Evolutionary conservation across 306 rosid species (phyloP).

Genomic region (Vigna nakashimae): DNA sequence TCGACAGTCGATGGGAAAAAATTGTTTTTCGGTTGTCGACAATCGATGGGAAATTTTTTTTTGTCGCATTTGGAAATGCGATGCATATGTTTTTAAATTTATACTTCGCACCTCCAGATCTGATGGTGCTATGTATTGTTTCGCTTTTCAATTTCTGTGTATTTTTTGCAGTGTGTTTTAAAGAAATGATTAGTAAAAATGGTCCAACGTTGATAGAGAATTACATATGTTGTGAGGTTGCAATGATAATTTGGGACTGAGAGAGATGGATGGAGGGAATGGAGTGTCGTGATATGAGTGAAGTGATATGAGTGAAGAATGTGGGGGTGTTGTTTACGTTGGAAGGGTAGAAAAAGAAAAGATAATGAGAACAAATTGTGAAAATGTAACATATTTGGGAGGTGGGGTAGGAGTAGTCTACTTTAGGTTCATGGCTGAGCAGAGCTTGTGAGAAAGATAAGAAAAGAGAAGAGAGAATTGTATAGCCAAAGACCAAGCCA

Average conservation of each 20-base stretch:
- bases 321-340: background rate
- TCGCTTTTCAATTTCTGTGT: too few species aligned
- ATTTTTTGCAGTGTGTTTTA: background rate
- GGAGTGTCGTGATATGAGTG: constrained; percentile 24
- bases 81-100: too few species aligned
- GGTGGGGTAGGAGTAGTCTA: constrained; percentile 40
- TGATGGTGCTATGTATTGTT: too few species aligned
- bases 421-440: constrained; percentile 29
- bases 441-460: background rate
- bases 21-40: too few species aligned
- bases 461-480: too few species aligned
- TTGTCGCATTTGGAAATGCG: too few species aligned
- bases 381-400: background rate
- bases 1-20: too few species aligned
- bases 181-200: background rate
- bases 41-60: too few species aligned
- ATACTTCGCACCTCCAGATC: too few species aligned
- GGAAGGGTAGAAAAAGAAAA: background rate
- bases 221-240: background rate
- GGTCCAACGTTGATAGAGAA: too few species aligned
- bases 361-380: background rate
- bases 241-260: background rate
- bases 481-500: too few species aligned
- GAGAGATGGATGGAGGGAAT: background rate
- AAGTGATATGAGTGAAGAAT: background rate